These are phyloP conservation scores for Nymphaea colorata DNA, from an alignment of 164 flowering plant species.

Conservation along the genomic window DNA sequence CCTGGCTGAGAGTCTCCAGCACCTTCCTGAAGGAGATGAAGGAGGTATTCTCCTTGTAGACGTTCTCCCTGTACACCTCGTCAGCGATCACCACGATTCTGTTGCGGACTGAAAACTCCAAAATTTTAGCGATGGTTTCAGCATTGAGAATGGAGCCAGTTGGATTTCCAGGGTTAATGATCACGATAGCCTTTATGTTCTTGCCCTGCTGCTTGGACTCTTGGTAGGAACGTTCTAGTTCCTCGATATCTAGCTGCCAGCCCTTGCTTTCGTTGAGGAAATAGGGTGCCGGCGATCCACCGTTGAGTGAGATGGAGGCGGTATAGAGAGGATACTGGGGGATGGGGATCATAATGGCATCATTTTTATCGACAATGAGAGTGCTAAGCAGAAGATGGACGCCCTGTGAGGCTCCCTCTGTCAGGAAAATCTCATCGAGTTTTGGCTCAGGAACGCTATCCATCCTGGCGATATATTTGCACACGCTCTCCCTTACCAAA, in stretches of 20 bases:
- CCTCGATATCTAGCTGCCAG: slow-evolving; percentile 87
- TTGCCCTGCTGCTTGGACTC: slow-evolving; percentile 64
- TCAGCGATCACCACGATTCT: too few relatives aligned
- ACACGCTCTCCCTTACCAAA: too few relatives aligned
- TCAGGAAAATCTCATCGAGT: slow-evolving; percentile 90
- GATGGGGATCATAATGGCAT: slow-evolving; percentile 94
- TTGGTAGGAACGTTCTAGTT: slow-evolving; percentile 67
- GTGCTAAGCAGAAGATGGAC: slow-evolving; percentile 15
- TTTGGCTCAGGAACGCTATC: too few relatives aligned
- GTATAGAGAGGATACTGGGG: slow-evolving; percentile 96
- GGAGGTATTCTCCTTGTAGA: slow-evolving; percentile 75
- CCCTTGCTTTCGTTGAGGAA: slow-evolving; percentile 86
- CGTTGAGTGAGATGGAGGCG: slow-evolving; percentile 95
- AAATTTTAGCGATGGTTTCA: too few relatives aligned
- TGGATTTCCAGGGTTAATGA: slow-evolving; percentile 97
- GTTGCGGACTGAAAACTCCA: too few relatives aligned
- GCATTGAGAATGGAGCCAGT: too few relatives aligned
- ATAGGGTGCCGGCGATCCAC: slow-evolving; percentile 95
- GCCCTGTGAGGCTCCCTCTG: slow-evolving; percentile 98
- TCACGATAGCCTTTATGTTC: slow-evolving; percentile 81
- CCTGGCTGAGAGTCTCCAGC: slow-evolving; percentile 79
- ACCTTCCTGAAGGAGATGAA: slow-evolving; percentile 94
- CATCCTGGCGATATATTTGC: too few relatives aligned
- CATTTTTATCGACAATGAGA: slow-evolving; percentile 22
- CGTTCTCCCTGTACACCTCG: slow-evolving; percentile 97